Evolutionary conservation across 2,329 filamentous ascomycete genomes (phyloP).

Genomic region (Lachnellula arida): DNA sequence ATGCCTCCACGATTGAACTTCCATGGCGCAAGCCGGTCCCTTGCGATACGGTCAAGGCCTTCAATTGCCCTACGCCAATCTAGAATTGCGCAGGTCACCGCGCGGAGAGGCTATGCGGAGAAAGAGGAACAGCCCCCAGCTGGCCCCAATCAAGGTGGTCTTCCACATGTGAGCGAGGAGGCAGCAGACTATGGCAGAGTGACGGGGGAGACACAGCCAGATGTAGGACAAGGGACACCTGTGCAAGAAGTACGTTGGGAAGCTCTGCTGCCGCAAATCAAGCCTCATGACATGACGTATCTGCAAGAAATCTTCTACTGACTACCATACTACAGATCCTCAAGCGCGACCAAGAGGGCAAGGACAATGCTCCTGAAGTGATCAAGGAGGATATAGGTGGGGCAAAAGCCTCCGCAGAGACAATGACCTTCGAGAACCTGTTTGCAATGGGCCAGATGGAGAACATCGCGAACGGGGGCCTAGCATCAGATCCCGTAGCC

Average conservation of each 20-base stretch:
- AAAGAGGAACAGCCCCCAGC: slow-evolving; percentile 25
- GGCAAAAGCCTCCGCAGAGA: slow-evolving; percentile 26
- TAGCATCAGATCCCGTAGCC: slow-evolving; percentile 16
- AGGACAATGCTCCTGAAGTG: slow-evolving; percentile 61
- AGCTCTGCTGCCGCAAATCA: slow-evolving; percentile 7
- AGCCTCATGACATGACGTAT: slow-evolving; percentile 16
- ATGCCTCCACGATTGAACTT: slow-evolving; percentile 55
- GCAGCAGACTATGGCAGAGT: slow-evolving; percentile 55
- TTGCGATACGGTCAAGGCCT: slow-evolving; percentile 38
- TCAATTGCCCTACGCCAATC: slow-evolving; percentile 29
- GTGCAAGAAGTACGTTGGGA: slow-evolving; percentile 54
- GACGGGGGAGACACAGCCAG: slow-evolving; percentile 52
- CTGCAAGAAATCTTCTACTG: slow-evolving; percentile 3
- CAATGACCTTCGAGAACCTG: slow-evolving; percentile 30
- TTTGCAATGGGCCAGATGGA: slow-evolving; percentile 29
- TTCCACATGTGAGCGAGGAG: slow-evolving; percentile 61
- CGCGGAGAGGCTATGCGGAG: slow-evolving; percentile 28
- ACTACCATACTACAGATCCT: slow-evolving; percentile 47
- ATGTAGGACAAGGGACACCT: slow-evolving; percentile 60
- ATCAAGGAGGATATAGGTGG: slow-evolving; percentile 53
- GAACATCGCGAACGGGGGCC: slow-evolving; percentile 24
- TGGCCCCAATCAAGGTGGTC: slow-evolving; percentile 46
- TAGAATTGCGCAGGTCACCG: slow-evolving; percentile 20
- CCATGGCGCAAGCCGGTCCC: slow-evolving; percentile 39
- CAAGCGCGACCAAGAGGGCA: slow-evolving; percentile 54